Evolutionary conservation across 2,329 filamentous ascomycete species (phyloP).

Genomic region (Plenodomus lindquistii): DNA sequence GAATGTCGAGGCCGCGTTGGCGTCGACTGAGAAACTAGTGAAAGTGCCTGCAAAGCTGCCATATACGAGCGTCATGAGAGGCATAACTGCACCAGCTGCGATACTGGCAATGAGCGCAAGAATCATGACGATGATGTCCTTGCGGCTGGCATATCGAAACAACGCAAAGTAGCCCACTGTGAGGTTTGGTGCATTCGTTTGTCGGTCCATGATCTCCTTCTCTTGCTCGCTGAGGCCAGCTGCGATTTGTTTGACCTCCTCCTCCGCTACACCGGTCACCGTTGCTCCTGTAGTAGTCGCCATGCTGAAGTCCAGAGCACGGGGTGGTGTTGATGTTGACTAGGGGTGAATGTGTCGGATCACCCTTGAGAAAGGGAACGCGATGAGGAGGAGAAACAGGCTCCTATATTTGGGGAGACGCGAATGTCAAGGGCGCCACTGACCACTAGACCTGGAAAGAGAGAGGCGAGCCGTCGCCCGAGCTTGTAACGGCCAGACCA

Average conservation of each 20-base stretch:
- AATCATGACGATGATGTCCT: conserved; percentile 47
- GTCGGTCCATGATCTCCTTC: conserved; percentile 42
- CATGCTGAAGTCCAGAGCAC: background rate
- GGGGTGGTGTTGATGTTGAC: background rate
- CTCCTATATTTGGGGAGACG: background rate
- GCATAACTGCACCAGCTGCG: conserved; percentile 72
- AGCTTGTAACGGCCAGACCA: background rate
- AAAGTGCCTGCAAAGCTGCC: conserved; percentile 46
- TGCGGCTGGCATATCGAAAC: conserved; percentile 51
- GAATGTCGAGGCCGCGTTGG: conserved; percentile 29
- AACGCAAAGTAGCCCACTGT: conserved; percentile 52
- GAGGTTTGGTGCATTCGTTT: conserved; percentile 48
- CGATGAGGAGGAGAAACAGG: background rate
- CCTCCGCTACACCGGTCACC: background rate
- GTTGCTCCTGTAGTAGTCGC: background rate
- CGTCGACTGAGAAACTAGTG: conserved; percentile 39
- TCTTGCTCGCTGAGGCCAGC: conserved; percentile 36
- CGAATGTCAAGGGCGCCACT: background rate
- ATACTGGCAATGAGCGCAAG: conserved; percentile 68
- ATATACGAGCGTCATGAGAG: conserved; percentile 66
- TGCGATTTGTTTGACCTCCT: background rate
- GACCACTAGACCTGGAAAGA: background rate
- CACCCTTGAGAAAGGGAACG: background rate
- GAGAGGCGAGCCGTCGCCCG: background rate
- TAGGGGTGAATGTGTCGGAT: background rate